phyloP scores from a whole-genome alignment of 1,139 yeast genomes.

The Hyphopichia buzzinii region DNA sequence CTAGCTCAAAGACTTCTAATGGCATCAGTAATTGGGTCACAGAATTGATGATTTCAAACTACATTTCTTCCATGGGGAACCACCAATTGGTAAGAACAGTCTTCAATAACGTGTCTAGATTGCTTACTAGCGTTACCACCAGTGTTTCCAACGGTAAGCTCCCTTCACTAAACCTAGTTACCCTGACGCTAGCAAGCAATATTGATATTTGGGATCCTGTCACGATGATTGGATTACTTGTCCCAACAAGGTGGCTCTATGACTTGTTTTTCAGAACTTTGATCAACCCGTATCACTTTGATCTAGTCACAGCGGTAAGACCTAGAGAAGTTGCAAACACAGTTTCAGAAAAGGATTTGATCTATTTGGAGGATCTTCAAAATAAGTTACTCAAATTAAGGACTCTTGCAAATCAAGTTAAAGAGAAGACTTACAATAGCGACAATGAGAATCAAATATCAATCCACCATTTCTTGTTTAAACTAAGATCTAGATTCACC shows the following conservation, averaged over 20 bases:
- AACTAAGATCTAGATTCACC: neutral
- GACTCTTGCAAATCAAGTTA: conserved; percentile 8
- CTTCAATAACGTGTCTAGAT: conserved; percentile 13
- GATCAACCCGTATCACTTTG: conserved; percentile 45
- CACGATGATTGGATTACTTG: conserved; percentile 33
- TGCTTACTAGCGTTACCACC: conserved; percentile 5
- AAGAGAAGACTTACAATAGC: conserved; percentile 1
- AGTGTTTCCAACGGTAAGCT: conserved; percentile 5
- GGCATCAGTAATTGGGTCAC: conserved; percentile 23
- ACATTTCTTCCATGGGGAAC: conserved; percentile 40
- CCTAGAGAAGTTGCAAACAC: conserved; percentile 41
- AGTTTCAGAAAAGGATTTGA: conserved; percentile 22
- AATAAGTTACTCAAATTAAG: conserved; percentile 12
- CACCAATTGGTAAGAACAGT: conserved; percentile 27
- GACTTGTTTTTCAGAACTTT: conserved; percentile 38
- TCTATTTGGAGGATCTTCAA: conserved; percentile 25
- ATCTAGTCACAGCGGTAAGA: conserved; percentile 25
- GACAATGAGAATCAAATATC: conserved; percentile 1
- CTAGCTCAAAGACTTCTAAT: conserved; percentile 9
- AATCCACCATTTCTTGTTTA: neutral
- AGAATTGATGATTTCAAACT: conserved; percentile 37
- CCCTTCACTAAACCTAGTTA: conserved; percentile 3
- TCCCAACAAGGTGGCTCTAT: conserved; percentile 40
- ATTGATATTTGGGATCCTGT: conserved; percentile 30
- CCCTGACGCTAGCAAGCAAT: conserved; percentile 14